Base-by-base conservation (phyloP, 1,284 basidiomycete genomes). In the Xerocomus minutiporus region DNA sequence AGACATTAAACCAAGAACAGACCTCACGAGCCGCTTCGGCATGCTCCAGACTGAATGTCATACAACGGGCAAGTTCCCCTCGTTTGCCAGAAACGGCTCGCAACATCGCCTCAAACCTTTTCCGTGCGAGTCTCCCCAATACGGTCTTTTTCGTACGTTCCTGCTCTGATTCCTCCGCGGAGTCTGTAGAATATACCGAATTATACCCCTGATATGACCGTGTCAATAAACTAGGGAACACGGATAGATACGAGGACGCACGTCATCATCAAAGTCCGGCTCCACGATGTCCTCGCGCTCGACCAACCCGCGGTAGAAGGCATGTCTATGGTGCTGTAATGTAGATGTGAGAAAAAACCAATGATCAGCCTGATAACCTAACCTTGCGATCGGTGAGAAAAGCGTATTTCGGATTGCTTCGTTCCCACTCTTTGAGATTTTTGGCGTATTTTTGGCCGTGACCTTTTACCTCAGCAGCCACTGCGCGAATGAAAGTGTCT, bases 1-100 rank as follows among this genome's bases (percentile, higher is more conserved):
- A 28, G 26, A 47, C 28, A 49, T 53, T 46, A 7, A 31, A 17
- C 29, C 26, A 35, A 35, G 15, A 32, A 59, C 73, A 52, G 62
- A 92, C 93, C 75, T 96, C 93, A 54, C 88, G 84, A 15, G 93
- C 92, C 8, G 92, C 92, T 69, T 97, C 92, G 1, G 96, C 94
- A 63, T 96, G 92, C 66, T 95, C 92, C 45, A 99, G 76, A 53
- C 93, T 93, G 66, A 98, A 98, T 12, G 89, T 83, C 93, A 98
- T 99, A 55, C 90, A 92, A 20, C 93, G 80, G 20, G 93, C 97
- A 38, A 99, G 85, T 66, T 96, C 92, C 8, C 91, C 93, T 51
- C 94, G 77, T 59, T 89, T 88, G 3, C 93, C 92, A 12, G 85
- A 88, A 61, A 99, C 74, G 5, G 82, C 83, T 17, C 96, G 83